Evolutionary conservation across 345 rosid species (phyloP).

Genomic region (Murraya paniculata): DNA sequence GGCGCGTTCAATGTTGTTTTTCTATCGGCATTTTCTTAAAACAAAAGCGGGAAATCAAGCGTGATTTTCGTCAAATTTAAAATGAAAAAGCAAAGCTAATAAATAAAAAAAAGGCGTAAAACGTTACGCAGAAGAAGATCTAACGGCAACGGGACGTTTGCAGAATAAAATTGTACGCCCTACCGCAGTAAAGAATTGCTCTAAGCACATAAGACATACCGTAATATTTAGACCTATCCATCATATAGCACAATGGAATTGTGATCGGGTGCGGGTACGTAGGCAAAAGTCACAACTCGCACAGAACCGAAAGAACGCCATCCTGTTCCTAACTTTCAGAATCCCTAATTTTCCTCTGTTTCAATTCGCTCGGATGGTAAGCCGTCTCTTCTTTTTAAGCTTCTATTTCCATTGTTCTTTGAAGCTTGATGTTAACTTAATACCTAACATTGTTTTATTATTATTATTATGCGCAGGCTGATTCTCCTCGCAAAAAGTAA

Average conservation of each 20-base stretch:
- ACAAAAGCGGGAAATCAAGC: too few species aligned
- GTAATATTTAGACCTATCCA: too few species aligned
- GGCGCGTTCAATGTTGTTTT: too few species aligned
- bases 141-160: not conserved
- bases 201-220: not conserved
- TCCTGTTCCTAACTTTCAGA: not conserved
- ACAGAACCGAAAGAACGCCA: not conserved
- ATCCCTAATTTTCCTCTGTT: conserved; percentile 3
- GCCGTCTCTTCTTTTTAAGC: not conserved
- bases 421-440: not conserved
- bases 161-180: not conserved
- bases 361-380: not conserved
- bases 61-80: not conserved
- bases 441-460: not conserved
- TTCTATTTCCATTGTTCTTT: not conserved
- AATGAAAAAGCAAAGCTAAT: not conserved
- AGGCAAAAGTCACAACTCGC: not conserved
- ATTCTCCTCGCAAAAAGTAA: conserved; percentile 70
- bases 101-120: not conserved
- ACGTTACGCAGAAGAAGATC: not conserved
- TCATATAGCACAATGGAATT: too few species aligned
- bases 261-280: too few species aligned
- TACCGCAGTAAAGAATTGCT: not conserved
- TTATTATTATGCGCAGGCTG: conserved; percentile 45
- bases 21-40: too few species aligned